A percentile compares a stretch with the other conserved stretches of the same genome.
Evolutionary conservation across 768 basidiomycete genomes (phyloP).

Genomic region (Podaxis sp.): DNA sequence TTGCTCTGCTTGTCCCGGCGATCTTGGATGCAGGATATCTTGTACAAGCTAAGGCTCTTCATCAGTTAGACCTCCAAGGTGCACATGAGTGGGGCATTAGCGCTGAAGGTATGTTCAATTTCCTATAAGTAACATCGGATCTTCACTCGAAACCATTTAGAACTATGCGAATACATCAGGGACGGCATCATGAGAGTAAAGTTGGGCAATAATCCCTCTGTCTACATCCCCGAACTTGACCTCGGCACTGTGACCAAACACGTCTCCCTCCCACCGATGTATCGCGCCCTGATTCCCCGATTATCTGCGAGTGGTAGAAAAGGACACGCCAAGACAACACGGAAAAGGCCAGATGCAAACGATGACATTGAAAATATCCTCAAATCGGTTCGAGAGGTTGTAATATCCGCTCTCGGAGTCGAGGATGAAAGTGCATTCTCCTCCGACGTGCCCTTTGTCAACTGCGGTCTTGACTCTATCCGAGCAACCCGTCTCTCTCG

Average conservation of each 20-base stretch:
- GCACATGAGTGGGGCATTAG: constrained; percentile 18
- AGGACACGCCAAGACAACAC: not conserved
- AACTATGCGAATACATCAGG: constrained; percentile 30
- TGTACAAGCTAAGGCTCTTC: constrained; percentile 15
- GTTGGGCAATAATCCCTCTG: constrained; percentile 20
- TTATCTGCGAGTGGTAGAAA: not conserved
- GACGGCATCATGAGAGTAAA: constrained; percentile 31
- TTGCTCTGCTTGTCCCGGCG: constrained; percentile 31
- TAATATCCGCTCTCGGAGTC: constrained; percentile 25
- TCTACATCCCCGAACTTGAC: constrained; percentile 34
- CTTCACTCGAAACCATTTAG: constrained; percentile 15
- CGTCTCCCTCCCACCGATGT: constrained; percentile 22
- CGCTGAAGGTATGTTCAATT: constrained; percentile 17
- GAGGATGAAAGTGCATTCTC: constrained; percentile 31
- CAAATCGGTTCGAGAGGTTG: constrained; percentile 13
- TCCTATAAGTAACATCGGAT: not conserved
- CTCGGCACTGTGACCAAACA: constrained; percentile 27
- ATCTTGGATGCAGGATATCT: constrained; percentile 28
- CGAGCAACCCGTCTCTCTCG: constrained; percentile 37
- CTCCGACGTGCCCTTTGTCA: constrained; percentile 36
- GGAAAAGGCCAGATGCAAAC: not conserved
- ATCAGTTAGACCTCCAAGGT: constrained; percentile 12
- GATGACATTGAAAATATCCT: constrained; percentile 17
- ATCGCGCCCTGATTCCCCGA: constrained; percentile 18
- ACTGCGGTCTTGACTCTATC: constrained; percentile 44